Evolutionary conservation across 2,329 filamentous ascomycete species (phyloP), one percentile per base, ranked within the genome.

Genomic region (Periconia macrospinosa): DNA sequence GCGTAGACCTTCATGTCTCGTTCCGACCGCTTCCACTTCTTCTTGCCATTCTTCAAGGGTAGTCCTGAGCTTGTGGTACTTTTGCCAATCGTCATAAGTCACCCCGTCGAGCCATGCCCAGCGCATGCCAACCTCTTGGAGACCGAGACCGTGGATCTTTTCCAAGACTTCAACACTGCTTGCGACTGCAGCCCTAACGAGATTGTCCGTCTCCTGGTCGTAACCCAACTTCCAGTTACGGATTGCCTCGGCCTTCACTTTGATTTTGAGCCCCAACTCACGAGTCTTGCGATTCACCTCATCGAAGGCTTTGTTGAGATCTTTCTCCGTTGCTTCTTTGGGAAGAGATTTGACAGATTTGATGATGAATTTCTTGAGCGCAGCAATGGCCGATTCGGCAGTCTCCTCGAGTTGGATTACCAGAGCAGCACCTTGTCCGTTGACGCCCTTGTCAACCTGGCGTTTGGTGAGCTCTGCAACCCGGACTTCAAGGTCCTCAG

Each of bases 71-170:
- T 90, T 86, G 72, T 97, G 92, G 69, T 96, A 99, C 72, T 93
- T 94, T 55, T 88, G 86, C 94, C 94, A 99, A 72, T 99, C 92
- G 73, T 95, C 92, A 80, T 99, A 97, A 1, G 93, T 96, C 56
- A 99, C 85, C 30, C 91, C 91, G 53, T 97, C 92, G 77, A 92
- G 94, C 88, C 91, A 96, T 13, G 93, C 92, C 92, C 94, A 99
- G 55, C 78, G 83, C 86, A 95, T 93, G 52, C 92, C 92, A 50
- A 97, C 91, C 71, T 95, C 91, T 70, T 96, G 91, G 33, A 97
- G 81, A 6, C 92, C 91, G 35, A 96, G 81, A 64, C 92, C 89
- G 41, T 90, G 86, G 55, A 94, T 92, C 67, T 86, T 85, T 59
- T 93, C 89, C 30, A 97, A 83, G 15, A 95, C 91, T 67, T 87